phyloP scores from a whole-genome alignment of 1,284 basidiomycete species.

The Phylloboletellus chloephorus region DNA sequence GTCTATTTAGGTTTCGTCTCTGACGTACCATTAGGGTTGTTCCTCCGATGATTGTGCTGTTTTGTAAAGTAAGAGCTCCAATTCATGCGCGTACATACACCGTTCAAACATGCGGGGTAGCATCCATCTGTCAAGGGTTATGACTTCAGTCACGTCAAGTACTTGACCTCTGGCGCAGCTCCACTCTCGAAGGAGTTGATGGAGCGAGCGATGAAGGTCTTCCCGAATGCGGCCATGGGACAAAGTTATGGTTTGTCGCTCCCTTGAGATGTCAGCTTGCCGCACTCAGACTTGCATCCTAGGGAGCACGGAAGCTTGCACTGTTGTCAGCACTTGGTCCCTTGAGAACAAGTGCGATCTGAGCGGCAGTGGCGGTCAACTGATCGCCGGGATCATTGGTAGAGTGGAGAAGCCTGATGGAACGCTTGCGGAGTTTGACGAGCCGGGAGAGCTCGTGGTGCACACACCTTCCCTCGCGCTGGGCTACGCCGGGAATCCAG shows the following conservation, averaged over 20 bases:
- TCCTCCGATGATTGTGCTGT: slow-evolving; percentile 50
- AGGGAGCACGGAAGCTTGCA: slow-evolving; percentile 44
- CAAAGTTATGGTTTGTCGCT: slow-evolving; percentile 45
- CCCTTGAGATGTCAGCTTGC: neutral
- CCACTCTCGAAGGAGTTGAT: slow-evolving; percentile 53
- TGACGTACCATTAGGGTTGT: slow-evolving; percentile 38
- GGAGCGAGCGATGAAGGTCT: slow-evolving; percentile 38
- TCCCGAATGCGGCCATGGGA: slow-evolving; percentile 43
- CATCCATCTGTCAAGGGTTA: slow-evolving; percentile 51
- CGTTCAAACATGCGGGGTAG: slow-evolving; percentile 28
- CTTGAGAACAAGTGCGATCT: slow-evolving; percentile 42
- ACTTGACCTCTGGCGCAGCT: slow-evolving; percentile 54
- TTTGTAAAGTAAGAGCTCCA: slow-evolving; percentile 48
- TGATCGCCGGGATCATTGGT: slow-evolving; percentile 50
- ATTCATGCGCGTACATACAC: slow-evolving; percentile 1
- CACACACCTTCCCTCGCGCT: slow-evolving; percentile 56
- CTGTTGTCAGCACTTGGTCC: slow-evolving; percentile 32
- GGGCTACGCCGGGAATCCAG: slow-evolving; percentile 51
- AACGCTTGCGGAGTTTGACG: slow-evolving; percentile 51
- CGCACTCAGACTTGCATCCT: neutral
- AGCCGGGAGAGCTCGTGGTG: slow-evolving; percentile 63
- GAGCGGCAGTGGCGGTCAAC: slow-evolving; percentile 52
- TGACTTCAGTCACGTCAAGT: slow-evolving; percentile 47
- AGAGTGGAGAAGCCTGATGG: slow-evolving; percentile 61
- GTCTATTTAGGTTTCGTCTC: slow-evolving; percentile 16